Conservation (phyloP, 352 stramenopile species). For the Pythium coloratum region DNA sequence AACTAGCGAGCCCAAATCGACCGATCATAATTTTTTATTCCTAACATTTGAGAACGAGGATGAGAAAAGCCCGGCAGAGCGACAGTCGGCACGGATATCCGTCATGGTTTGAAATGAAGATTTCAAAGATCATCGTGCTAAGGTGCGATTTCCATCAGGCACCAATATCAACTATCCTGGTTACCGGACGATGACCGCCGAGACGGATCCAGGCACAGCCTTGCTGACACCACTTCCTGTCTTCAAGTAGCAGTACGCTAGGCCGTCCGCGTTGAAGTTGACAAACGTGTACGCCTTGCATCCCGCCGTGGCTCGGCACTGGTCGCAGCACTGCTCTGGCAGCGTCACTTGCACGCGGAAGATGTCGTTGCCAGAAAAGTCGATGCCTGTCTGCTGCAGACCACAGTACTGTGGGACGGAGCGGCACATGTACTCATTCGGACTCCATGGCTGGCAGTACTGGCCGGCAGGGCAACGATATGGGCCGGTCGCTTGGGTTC, state of each 20-base stretch:
- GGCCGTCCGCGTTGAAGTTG: background rate
- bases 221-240: background rate
- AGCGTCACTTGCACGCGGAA: background rate
- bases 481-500: background rate
- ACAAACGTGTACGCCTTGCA: background rate
- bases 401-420: background rate
- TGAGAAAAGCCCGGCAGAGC: too few species aligned
- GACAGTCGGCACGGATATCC: too few species aligned
- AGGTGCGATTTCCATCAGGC: too few species aligned
- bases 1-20: too few species aligned
- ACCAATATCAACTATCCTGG: too few species aligned
- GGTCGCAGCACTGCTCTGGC: background rate
- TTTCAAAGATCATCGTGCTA: too few species aligned
- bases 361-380: background rate
- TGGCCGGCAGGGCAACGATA: background rate
- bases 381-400: background rate
- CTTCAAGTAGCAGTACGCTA: background rate
- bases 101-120: too few species aligned
- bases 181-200: background rate
- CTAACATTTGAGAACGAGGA: too few species aligned
- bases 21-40: too few species aligned
- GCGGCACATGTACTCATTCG: background rate
- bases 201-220: background rate
- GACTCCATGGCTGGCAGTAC: too few species aligned
- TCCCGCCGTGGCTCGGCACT: background rate